phyloP scores from a whole-genome alignment of 257 asterid species.

The Capsicum baccatum region DNA sequence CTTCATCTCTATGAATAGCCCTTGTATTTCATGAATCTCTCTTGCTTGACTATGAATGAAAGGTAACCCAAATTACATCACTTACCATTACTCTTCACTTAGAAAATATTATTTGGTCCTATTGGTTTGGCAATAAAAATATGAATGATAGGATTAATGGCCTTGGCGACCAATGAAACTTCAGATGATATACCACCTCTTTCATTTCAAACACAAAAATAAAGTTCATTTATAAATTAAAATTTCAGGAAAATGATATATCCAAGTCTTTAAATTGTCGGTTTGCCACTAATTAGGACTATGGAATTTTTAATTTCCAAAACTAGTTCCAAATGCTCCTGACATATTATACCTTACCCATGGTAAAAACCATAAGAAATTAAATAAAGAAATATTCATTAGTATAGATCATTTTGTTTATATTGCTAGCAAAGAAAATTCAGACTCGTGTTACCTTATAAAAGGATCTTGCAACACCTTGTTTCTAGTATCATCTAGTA shows the following conservation, averaged over 20 bases:
- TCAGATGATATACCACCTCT: conserved; percentile 97
- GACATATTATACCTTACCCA: conserved; percentile 87
- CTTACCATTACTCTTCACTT: conserved; percentile 59
- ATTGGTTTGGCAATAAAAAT: conserved; percentile 87
- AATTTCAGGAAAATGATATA: conserved; percentile 7
- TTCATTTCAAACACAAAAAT: conserved; percentile 34
- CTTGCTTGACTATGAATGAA: no score
- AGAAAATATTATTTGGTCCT: conserved; percentile 92
- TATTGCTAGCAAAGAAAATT: not conserved
- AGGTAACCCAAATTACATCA: no score
- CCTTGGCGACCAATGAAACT: conserved; percentile 84
- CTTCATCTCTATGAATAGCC: no score
- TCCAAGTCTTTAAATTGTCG: conserved; percentile 23
- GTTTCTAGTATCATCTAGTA: conserved; percentile 66
- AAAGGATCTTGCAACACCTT: conserved; percentile 77
- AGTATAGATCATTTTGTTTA: not conserved
- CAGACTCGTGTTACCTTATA: conserved; percentile 57
- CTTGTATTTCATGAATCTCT: no score
- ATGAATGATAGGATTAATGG: conserved; percentile 71
- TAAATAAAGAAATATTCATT: not conserved
- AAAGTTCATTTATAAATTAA: conserved; percentile 16
- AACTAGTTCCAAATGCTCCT: conserved; percentile 83
- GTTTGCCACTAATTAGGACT: conserved; percentile 79
- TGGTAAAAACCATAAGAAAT: conserved; percentile 41
- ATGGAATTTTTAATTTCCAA: conserved; percentile 75